These are phyloP conservation scores for Actinomortierella wolfii DNA, from an alignment of 371 early-diverging fungal species.

Conservation along the genomic window DNA sequence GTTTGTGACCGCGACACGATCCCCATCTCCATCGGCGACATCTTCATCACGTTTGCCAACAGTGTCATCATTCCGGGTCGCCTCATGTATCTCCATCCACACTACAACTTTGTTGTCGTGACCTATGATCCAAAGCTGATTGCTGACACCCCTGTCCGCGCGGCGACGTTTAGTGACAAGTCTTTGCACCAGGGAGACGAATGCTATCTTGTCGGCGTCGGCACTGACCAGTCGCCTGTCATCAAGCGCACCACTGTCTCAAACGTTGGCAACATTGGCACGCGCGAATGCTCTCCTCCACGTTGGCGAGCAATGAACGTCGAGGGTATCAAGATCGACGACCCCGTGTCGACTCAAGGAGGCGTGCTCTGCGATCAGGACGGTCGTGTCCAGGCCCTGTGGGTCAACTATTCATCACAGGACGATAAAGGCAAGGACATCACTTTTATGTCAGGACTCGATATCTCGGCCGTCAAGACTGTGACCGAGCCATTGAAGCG, in stretches of 20 bases:
- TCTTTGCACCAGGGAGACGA: constrained; percentile 63
- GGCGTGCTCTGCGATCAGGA: constrained; percentile 75
- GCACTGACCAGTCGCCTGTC: constrained; percentile 53
- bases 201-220: constrained; percentile 71
- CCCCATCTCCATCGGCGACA: constrained; percentile 75
- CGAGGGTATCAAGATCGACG: constrained; percentile 78
- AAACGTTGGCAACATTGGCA: constrained; percentile 60
- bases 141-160: constrained; percentile 65
- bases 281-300: constrained; percentile 62
- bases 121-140: constrained; percentile 70
- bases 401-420: constrained; percentile 75
- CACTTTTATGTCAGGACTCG: constrained; percentile 68
- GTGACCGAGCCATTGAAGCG: constrained; percentile 47
- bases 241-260: constrained; percentile 60
- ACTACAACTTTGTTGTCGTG: constrained; percentile 82
- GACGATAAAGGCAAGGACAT: constrained; percentile 67
- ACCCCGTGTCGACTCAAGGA: constrained; percentile 57
- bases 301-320: constrained; percentile 76
- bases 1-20: constrained; percentile 83
- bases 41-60: constrained; percentile 80
- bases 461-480: constrained; percentile 48
- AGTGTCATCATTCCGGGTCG: constrained; percentile 74
- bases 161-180: constrained; percentile 53
- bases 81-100: constrained; percentile 77
- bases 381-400: constrained; percentile 74